Percentiles rank a stretch among this genome's conserved stretches.
Conservation (phyloP, 805 yeast species). For the Lipomyces chichibuensis region DNA sequence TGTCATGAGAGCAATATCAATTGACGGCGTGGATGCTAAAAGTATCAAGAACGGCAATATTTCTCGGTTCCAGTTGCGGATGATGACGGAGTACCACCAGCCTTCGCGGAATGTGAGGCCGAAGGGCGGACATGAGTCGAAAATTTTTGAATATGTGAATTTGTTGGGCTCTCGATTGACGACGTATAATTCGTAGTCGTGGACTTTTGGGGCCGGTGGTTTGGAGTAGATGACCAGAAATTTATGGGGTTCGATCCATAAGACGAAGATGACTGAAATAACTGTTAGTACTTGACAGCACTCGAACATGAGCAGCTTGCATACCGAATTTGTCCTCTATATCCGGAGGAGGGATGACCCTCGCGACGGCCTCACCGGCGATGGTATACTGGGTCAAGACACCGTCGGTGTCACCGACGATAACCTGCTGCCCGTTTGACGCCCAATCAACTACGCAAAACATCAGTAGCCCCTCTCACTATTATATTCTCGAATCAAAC, state of each 20-base stretch:
- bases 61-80: slow-evolving; percentile 37
- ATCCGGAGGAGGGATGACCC: slow-evolving; percentile 29
- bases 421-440: slow-evolving; percentile 38
- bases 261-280: slow-evolving; percentile 20
- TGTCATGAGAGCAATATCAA: slow-evolving; percentile 60
- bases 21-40: slow-evolving; percentile 63
- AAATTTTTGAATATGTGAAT: slow-evolving; percentile 25
- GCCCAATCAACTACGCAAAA: slow-evolving; percentile 39
- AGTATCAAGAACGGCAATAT: slow-evolving; percentile 45
- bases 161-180: slow-evolving; percentile 13
- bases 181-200: slow-evolving; percentile 33
- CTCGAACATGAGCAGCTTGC: neutral
- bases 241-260: slow-evolving; percentile 36
- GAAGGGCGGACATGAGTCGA: slow-evolving; percentile 43
- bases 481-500: slow-evolving; percentile 1
- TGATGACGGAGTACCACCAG: slow-evolving; percentile 37
- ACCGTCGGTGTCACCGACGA: slow-evolving; percentile 36
- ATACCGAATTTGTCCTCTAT: slow-evolving; percentile 17
- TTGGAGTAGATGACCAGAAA: slow-evolving; percentile 38
- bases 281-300: neutral
- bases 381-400: slow-evolving; percentile 27
- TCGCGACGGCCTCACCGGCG: slow-evolving; percentile 20
- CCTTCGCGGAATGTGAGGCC: slow-evolving; percentile 37
- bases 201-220: slow-evolving; percentile 32
- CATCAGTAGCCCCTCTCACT: neutral